A percentile compares a stretch with the other conserved stretches of the same genome.
Conservation (phyloP, 306 rosid species). For the Dryas octopetala region DNA sequence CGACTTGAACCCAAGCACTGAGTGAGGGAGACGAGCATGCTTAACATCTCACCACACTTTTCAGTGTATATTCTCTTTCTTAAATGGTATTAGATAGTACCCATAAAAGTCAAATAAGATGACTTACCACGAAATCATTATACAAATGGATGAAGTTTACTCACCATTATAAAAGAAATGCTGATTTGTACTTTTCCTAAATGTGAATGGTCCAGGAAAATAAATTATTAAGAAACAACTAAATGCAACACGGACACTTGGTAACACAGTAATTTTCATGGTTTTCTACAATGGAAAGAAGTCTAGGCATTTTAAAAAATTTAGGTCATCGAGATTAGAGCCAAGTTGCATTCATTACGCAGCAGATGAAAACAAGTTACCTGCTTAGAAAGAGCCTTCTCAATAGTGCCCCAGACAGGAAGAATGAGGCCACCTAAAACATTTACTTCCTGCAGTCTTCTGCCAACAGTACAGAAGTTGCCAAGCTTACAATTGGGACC, state of each 20-base stretch:
- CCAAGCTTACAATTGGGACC: slow-evolving; percentile 98
- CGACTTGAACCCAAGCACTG: not conserved
- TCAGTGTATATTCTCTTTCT: too few species aligned
- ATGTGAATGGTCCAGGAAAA: not conserved
- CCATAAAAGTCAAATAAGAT: too few species aligned
- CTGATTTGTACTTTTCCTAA: not conserved
- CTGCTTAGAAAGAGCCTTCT: slow-evolving; percentile 96
- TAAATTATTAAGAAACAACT: not conserved
- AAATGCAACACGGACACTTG: not conserved
- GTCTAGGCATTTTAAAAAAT: not conserved
- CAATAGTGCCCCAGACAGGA: slow-evolving; percentile 95
- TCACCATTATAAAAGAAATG: not conserved
- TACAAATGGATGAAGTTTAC: too few species aligned
- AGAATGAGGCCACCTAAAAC: slow-evolving; percentile 94
- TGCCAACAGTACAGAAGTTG: slow-evolving; percentile 82
- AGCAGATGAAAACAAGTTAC: slow-evolving; percentile 36
- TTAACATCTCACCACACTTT: too few species aligned
- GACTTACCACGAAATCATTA: too few species aligned
- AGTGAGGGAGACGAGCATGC: not conserved
- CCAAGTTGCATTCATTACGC: not conserved
- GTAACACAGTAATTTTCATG: not conserved
- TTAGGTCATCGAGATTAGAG: not conserved
- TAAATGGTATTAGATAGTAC: too few species aligned
- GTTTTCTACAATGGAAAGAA: not conserved
- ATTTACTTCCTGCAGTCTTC: slow-evolving; percentile 97